Evolutionary conservation across 2,329 filamentous ascomycete species (phyloP).

Genomic region (Penicillium italicum): DNA sequence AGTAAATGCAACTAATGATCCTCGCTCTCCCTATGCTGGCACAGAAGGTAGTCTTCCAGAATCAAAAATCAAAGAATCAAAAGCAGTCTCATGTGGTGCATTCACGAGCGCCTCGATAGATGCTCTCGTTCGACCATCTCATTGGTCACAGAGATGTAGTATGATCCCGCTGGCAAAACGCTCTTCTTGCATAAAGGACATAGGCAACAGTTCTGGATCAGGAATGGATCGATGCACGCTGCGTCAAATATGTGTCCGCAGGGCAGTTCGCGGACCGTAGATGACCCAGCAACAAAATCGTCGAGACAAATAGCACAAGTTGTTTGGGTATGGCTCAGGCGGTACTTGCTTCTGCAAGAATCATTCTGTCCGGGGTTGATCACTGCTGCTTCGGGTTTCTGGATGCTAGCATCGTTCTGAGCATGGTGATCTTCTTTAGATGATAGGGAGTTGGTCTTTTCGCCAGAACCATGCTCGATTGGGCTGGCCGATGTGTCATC

Average conservation of each 20-base stretch:
- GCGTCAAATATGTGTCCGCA: slow-evolving; percentile 94
- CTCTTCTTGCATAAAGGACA: slow-evolving; percentile 89
- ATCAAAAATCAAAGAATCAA: neutral
- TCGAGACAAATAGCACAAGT: slow-evolving; percentile 88
- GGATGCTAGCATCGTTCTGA: slow-evolving; percentile 2
- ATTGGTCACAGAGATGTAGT: slow-evolving; percentile 69
- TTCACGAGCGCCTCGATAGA: slow-evolving; percentile 50
- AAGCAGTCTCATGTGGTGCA: neutral
- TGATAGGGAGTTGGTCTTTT: neutral
- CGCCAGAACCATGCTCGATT: slow-evolving; percentile 2
- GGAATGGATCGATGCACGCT: slow-evolving; percentile 83
- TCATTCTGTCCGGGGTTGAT: slow-evolving; percentile 5
- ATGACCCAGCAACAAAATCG: slow-evolving; percentile 65
- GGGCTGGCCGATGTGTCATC: slow-evolving; percentile 1
- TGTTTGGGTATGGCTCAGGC: slow-evolving; percentile 62
- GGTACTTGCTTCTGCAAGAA: slow-evolving; percentile 15
- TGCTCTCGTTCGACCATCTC: slow-evolving; percentile 80
- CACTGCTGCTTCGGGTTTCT: slow-evolving; percentile 12
- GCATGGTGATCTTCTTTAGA: neutral
- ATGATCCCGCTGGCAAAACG: slow-evolving; percentile 67
- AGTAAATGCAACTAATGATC: neutral
- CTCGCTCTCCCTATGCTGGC: neutral
- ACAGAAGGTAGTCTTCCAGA: neutral
- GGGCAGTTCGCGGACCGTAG: slow-evolving; percentile 76
- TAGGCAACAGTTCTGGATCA: slow-evolving; percentile 73